These are phyloP conservation scores for Geranium incanum DNA, from an alignment of 441 rosid species.

Conservation along the genomic window DNA sequence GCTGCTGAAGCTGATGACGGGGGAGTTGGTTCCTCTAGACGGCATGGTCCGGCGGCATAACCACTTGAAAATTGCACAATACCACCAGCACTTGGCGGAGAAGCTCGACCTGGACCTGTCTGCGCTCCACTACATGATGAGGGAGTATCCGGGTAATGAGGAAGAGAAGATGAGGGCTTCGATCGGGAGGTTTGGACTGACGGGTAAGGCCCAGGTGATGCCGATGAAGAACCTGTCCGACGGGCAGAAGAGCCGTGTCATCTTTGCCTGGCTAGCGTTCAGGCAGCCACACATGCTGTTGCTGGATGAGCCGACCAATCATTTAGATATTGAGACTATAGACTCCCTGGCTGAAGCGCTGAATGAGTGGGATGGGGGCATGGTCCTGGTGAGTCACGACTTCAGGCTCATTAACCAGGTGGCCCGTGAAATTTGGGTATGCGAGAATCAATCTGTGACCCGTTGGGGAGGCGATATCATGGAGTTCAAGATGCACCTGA, in stretches of 20 bases:
- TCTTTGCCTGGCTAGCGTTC: background rate
- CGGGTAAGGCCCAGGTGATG: background rate
- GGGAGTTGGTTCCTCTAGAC: slow-evolving; percentile 23
- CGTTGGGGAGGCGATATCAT: background rate
- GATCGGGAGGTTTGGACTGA: background rate
- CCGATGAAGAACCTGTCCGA: background rate
- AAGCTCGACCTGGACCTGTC: slow-evolving; percentile 19
- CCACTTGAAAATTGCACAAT: slow-evolving; percentile 23
- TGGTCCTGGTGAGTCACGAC: background rate
- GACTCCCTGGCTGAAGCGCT: background rate
- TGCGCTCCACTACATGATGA: background rate
- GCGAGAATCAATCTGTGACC: background rate
- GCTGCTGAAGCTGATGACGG: slow-evolving; percentile 26
- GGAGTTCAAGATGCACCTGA: background rate
- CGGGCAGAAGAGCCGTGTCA: background rate
- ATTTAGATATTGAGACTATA: background rate
- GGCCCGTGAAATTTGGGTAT: background rate
- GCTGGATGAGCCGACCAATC: background rate
- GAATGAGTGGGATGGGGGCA: background rate
- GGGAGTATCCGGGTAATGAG: background rate
- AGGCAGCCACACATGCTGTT: slow-evolving; percentile 1
- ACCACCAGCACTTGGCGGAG: slow-evolving; percentile 25
- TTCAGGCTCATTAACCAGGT: background rate
- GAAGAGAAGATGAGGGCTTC: background rate
- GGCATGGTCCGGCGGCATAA: slow-evolving; percentile 28